A percentile compares a stretch with the other conserved stretches of the same genome.
These are phyloP conservation scores for Elsinoe necatrix DNA, from an alignment of 2,329 filamentous ascomycete species.

Conservation along the genomic window DNA sequence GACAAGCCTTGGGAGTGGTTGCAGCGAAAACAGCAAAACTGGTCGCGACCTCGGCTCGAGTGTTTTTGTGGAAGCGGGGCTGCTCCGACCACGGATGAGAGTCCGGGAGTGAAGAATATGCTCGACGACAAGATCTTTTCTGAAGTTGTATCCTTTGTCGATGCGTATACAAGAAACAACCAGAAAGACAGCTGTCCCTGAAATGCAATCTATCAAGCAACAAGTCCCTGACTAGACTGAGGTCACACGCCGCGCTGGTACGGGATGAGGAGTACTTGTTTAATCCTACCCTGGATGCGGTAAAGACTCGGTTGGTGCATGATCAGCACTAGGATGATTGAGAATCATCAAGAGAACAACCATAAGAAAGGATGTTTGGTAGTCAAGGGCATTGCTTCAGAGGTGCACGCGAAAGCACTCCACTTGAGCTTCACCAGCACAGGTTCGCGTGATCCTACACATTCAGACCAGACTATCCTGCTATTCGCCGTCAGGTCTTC, in stretches of 20 bases:
- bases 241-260: not conserved
- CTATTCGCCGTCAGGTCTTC: not conserved
- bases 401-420: not conserved
- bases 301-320: not conserved
- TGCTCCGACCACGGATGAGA: not conserved
- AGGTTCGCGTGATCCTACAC: too few relatives aligned
- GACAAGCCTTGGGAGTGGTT: conserved; percentile 11
- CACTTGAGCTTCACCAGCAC: too few relatives aligned
- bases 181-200: not conserved
- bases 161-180: not conserved
- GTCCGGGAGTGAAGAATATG: not conserved
- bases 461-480: not conserved
- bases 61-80: not conserved
- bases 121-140: not conserved
- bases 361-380: not conserved
- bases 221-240: not conserved
- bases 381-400: not conserved
- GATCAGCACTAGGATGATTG: not conserved
- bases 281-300: conserved; percentile 2
- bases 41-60: conserved; percentile 5
- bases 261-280: not conserved
- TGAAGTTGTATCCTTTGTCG: not conserved
- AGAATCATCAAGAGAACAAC: not conserved
- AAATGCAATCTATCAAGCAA: not conserved
- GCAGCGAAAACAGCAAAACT: conserved; percentile 7